Conservation (phyloP, 495 filamentous ascomycete genomes). For the Apodospora peruviana region DNA sequence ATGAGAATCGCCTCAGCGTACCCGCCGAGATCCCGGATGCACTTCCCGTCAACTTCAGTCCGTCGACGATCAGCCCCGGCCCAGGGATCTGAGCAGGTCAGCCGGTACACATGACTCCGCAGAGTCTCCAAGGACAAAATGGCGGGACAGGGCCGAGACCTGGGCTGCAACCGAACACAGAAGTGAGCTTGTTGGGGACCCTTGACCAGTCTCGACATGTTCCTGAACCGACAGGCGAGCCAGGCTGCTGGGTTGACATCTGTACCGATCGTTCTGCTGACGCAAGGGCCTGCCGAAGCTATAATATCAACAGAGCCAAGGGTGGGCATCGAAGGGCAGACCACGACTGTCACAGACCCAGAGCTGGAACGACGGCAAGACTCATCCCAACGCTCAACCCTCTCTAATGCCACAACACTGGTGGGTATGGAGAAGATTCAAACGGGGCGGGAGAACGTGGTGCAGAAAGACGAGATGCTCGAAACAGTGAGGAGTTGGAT, state of each 20-base stretch:
- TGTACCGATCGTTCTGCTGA: too few relatives aligned
- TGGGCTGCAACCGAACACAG: background rate
- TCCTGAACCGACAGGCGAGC: background rate
- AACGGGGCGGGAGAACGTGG: background rate
- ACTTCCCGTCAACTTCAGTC: constrained; percentile 5
- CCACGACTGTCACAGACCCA: too few relatives aligned
- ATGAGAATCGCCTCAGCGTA: constrained; percentile 16
- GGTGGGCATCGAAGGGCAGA: too few relatives aligned
- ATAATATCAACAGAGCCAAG: too few relatives aligned
- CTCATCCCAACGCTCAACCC: background rate
- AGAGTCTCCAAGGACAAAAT: background rate
- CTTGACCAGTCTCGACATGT: background rate
- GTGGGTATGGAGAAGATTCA: background rate
- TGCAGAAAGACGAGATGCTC: background rate
- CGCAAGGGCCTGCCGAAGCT: too few relatives aligned
- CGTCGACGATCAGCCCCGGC: background rate
- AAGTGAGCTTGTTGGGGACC: background rate
- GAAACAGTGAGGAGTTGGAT: too few relatives aligned
- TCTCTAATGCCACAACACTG: background rate
- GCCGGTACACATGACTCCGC: too few relatives aligned
- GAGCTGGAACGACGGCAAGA: too few relatives aligned
- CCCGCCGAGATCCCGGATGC: constrained; percentile 17
- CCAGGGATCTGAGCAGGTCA: background rate
- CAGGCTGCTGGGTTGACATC: background rate
- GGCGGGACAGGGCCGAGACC: background rate